Evolutionary conservation across 169 alveolate species (phyloP), one percentile per base, ranked within the genome.

Genomic region (Plasmodium coatneyi): DNA sequence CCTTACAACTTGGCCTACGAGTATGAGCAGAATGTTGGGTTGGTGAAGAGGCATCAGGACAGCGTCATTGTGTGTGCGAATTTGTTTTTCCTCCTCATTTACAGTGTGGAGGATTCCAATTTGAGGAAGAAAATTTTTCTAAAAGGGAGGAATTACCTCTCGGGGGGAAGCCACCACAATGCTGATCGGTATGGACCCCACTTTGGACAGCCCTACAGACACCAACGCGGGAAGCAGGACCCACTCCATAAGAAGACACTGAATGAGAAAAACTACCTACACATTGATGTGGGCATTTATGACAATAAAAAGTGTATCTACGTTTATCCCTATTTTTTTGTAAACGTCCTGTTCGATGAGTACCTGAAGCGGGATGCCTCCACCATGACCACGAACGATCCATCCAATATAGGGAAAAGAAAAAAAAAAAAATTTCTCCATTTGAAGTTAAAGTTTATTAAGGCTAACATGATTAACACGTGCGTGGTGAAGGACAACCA

Each of bases 1-100:
- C 25, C 43, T 10, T 86, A 86, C 46, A 76, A 86, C 28, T n/a
- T 86, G 39, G 70, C 25, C 30, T 86, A 72, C 66, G 81, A 49
- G 36, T 86, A 86, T 76, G 84, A 78, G 30, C 80, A 76, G 9
- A 71, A 76, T 66, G 70, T 86, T 10, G 93, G 93, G 36, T 76
- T 74, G 54, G 46, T 86, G 28, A 32, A 86, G 5, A n/a, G 16
- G 34, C 74, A 76, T 16, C 49, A 76, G n/a, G 81, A 76, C 46
- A 56, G 60, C 22, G 1, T 86, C 25, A 86, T 86, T 9, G 9
- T 86, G 3, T 7, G 79, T 16, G 41, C 60, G 1, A 76, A 86
- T 76, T 86, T 86, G 32, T 76, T 39, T 36, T 3, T 86, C 19
- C 80, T 86, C 9, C 25, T 36, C 80, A 86, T 86, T 52, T 76